phyloP scores from a whole-genome alignment of 2,329 filamentous ascomycete genomes.

The Rhynchosporium graminicola region DNA sequence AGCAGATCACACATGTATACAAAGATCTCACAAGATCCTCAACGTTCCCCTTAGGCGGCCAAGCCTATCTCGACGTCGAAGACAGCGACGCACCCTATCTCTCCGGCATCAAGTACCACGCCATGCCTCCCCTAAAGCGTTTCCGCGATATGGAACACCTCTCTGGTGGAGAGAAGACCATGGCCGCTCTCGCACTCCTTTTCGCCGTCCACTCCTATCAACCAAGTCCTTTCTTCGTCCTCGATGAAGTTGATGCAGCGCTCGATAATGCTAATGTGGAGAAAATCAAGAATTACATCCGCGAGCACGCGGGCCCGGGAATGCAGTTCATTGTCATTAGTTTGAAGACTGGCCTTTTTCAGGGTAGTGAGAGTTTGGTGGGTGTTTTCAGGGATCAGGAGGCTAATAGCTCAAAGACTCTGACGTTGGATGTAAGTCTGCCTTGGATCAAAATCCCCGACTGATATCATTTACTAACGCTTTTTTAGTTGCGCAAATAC shows the following conservation, averaged over 20 bases:
- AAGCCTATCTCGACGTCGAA: conserved; percentile 83
- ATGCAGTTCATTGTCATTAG: conserved; percentile 99
- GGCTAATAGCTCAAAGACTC: conserved; percentile 85
- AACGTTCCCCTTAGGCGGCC: conserved; percentile 90
- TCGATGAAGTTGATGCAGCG: conserved; percentile 96
- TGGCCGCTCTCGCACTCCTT: conserved; percentile 92
- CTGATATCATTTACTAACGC: conserved; percentile 23
- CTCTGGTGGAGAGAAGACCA: conserved; percentile 97
- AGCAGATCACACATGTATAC: conserved; percentile 92
- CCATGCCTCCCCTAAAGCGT: conserved; percentile 96
- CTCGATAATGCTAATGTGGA: conserved; percentile 98
- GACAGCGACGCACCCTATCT: conserved; percentile 96
- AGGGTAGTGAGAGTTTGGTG: conserved; percentile 92
- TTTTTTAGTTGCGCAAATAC: conserved; percentile 35
- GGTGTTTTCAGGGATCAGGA: conserved; percentile 95
- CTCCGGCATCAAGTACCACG: conserved; percentile 95
- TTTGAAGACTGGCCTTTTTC: conserved; percentile 92
- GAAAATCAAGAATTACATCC: conserved; percentile 94
- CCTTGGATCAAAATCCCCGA: background rate
- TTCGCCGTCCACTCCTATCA: conserved; percentile 98
- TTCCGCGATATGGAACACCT: conserved; percentile 99
- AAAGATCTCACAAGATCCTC: conserved; percentile 89
- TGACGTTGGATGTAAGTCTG: conserved; percentile 89
- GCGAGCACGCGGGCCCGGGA: conserved; percentile 88
- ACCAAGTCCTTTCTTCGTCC: conserved; percentile 93